Evolutionary conservation across 441 rosid species (phyloP).

Genomic region (Flueggea neowawraea): DNA sequence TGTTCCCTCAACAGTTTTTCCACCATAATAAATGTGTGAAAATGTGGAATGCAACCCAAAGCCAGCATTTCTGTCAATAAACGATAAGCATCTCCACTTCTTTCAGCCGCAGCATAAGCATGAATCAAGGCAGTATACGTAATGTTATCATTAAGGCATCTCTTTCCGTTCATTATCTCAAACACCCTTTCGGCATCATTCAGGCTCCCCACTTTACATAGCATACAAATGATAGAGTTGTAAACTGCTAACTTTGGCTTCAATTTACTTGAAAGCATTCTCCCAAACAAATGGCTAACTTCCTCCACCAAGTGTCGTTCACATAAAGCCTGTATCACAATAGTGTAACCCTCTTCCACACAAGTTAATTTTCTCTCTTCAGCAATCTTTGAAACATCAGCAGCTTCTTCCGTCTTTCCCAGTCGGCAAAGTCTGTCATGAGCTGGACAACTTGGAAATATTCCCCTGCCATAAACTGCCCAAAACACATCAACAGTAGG

Average conservation of each 20-base stretch:
- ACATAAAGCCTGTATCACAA: not conserved
- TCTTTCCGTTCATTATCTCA: slow-evolving; percentile 25
- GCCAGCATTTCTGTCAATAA: slow-evolving; percentile 24
- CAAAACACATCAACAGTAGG: not conserved
- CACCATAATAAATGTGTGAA: slow-evolving; percentile 15
- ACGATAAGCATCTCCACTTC: slow-evolving; percentile 21
- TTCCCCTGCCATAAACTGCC: not conserved
- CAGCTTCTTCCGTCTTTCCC: not conserved
- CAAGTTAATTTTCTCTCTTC: not conserved
- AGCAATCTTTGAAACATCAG: not conserved
- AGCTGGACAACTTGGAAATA: not conserved
- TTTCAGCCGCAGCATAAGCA: slow-evolving; percentile 20
- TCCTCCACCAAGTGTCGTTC: not conserved
- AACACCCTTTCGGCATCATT: slow-evolving; percentile 24
- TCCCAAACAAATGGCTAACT: not conserved
- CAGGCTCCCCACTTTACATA: slow-evolving; percentile 21
- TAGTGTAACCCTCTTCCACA: not conserved
- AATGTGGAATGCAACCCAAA: slow-evolving; percentile 24
- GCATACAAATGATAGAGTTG: slow-evolving; percentile 24
- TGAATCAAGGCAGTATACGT: slow-evolving; percentile 22
- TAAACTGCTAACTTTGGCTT: slow-evolving; percentile 26
- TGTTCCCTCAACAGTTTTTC: slow-evolving; percentile 25
- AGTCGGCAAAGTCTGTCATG: not conserved
- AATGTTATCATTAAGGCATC: slow-evolving; percentile 22
- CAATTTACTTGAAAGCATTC: slow-evolving; percentile 21